Percentiles rank a stretch among this genome's conserved stretches.
phyloP scores from a whole-genome alignment of 2,329 filamentous ascomycete species.

The Nemania bipapillata region DNA sequence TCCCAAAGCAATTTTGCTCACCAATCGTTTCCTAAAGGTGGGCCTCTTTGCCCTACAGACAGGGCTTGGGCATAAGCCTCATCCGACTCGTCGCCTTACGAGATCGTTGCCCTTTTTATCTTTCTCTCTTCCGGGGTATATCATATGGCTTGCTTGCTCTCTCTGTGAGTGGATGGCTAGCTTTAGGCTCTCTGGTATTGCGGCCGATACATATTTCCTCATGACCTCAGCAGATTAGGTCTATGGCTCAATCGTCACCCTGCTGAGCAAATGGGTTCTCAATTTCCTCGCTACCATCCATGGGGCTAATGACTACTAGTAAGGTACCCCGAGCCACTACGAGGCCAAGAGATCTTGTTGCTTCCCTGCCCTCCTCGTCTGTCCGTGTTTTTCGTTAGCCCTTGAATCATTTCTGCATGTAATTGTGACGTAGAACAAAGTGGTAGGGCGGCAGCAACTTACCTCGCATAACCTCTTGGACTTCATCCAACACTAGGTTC shows the following conservation, averaged over 20 bases:
- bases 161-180: not conserved
- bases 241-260: slow-evolving; percentile 67
- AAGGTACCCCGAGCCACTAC: slow-evolving; percentile 92
- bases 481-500: slow-evolving; percentile 96
- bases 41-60: not conserved
- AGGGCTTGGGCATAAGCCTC: not conserved
- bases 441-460: slow-evolving; percentile 47
- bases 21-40: slow-evolving; percentile 1
- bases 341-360: slow-evolving; percentile 81
- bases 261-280: slow-evolving; percentile 87
- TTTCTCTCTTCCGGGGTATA: slow-evolving; percentile 13
- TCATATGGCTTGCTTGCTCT: slow-evolving; percentile 6
- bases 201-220: slow-evolving; percentile 5
- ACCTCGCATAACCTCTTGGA: slow-evolving; percentile 90
- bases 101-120: not conserved
- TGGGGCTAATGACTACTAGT: slow-evolving; percentile 89
- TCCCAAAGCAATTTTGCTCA: not conserved
- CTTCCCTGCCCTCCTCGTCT: slow-evolving; percentile 95
- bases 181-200: not conserved
- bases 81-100: not conserved
- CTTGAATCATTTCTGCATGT: no score
- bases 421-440: no score
- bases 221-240: not conserved
- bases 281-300: slow-evolving; percentile 95
- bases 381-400: no score